Conservation (phyloP, 768 basidiomycete species). For the Tricholoma flavovirens region DNA sequence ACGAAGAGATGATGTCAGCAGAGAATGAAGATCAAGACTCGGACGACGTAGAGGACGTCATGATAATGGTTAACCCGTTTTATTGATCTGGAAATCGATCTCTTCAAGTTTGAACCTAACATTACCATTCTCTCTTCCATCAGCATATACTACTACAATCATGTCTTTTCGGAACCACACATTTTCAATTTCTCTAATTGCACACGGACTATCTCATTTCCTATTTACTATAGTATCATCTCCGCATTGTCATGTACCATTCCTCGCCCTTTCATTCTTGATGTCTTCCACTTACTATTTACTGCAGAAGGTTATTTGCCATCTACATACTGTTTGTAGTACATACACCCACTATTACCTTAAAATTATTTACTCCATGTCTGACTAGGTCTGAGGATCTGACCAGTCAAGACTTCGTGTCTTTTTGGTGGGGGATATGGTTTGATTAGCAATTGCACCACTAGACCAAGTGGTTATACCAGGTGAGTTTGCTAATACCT, state of each 20-base stretch:
- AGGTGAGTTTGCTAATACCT: no score
- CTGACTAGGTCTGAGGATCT: no score
- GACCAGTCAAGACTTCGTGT: no score
- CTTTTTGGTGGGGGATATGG: no score
- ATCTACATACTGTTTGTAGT: neutral
- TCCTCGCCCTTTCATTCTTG: neutral
- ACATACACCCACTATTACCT: neutral
- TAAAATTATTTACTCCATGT: no score
- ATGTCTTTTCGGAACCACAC: neutral
- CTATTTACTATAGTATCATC: neutral
- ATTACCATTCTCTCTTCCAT: neutral
- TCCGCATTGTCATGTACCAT: neutral
- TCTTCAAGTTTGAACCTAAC: neutral
- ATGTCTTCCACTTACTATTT: neutral
- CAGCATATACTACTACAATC: neutral
- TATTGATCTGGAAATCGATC: neutral
- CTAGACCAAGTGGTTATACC: no score
- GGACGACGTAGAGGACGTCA: constrained; percentile 14
- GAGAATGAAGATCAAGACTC: constrained; percentile 14
- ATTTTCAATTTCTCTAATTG: neutral
- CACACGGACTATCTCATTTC: neutral
- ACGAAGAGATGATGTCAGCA: constrained; percentile 11
- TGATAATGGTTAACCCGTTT: constrained; percentile 14
- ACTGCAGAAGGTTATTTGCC: neutral
- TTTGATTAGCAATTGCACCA: no score